Conservation (phyloP, 768 basidiomycete genomes). For the Russula vinacea region DNA sequence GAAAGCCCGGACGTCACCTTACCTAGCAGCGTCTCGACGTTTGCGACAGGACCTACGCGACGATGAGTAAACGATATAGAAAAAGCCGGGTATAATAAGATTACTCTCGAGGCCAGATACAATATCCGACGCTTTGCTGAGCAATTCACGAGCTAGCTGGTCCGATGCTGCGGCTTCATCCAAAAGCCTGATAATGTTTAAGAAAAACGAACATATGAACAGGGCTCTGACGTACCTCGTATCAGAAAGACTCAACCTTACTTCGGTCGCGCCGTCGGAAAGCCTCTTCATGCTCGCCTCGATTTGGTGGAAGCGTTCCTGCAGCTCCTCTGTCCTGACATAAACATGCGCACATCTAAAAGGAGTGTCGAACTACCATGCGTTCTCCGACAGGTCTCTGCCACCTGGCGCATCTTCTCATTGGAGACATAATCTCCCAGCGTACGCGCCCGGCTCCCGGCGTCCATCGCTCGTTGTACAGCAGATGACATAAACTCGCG, state of each 20-base stretch:
- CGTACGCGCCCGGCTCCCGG: constrained; percentile 63
- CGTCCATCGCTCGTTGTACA: constrained; percentile 66
- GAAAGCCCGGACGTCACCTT: constrained; percentile 1
- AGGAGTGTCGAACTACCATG: constrained; percentile 50
- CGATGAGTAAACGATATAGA: constrained; percentile 1
- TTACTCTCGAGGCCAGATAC: constrained; percentile 23
- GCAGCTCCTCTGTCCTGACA: constrained; percentile 15
- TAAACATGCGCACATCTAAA: constrained; percentile 3
- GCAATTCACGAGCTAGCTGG: constrained; percentile 21
- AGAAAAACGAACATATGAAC: not conserved
- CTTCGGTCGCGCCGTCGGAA: constrained; percentile 27
- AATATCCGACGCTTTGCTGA: constrained; percentile 20
- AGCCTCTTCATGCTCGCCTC: constrained; percentile 27
- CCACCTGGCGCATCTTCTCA: constrained; percentile 77
- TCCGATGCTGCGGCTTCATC: constrained; percentile 26
- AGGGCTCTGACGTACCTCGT: constrained; percentile 18
- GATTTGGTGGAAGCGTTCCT: constrained; percentile 60
- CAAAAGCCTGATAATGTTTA: constrained; percentile 11
- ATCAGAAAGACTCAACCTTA: constrained; percentile 23
- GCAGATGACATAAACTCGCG: constrained; percentile 69
- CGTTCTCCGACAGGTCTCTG: constrained; percentile 62
- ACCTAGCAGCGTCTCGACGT: constrained; percentile 57
- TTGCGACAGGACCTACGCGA: constrained; percentile 43
- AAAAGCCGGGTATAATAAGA: not conserved
- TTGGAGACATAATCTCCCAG: constrained; percentile 78